Evolutionary conservation across 345 rosid genomes (phyloP), one percentile per base, ranked within the genome.

Genomic region (Syzygium jambos): DNA sequence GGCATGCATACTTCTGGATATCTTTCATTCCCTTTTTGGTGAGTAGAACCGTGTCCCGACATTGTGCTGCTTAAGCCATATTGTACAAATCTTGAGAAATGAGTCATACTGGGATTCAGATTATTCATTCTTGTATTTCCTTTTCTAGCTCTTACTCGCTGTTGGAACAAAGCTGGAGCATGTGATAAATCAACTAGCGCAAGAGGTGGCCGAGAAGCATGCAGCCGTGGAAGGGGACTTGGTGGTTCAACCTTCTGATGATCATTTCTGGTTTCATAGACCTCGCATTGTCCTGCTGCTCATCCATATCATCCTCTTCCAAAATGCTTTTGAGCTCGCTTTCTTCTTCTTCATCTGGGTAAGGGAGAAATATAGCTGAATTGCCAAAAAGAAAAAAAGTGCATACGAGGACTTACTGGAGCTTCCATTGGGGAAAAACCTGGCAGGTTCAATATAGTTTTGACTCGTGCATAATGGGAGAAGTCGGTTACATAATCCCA

Each of bases 1-100:
- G 96, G 97, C 96, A 96, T 91, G 88, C 96, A 21, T 96, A 97
- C 91, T 96, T 96, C 86, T 96, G 93, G 93, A 88, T 97, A 83
- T 87, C 98, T 49, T 96, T 97, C 91, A 84, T 95, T 88, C 98
- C 98, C 19, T 89, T 94, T 82, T 85, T 91, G 30, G 98, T 97
- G 93, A 93, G 97, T 87, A 34, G 80, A 73, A 38, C 27, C 49
- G 25, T 73, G 80, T 34, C 80, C 80, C 46, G 80, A 0, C 25
- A 73, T 73, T 73, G 25, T 11, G 80, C 43, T 73, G 49, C 80
- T 9, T 73, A 73, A 73, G 80, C 49, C 80, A 38, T 41, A 73
- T 19, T 19, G 49, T 38, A 73, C 80, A 9, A 9, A 49, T 73
- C 49, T 73, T 73, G 80, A 73, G 80, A 73, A 73, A 34, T 73